Base-by-base conservation (phyloP, 768 basidiomycete species). In the Pholiota conissans region DNA sequence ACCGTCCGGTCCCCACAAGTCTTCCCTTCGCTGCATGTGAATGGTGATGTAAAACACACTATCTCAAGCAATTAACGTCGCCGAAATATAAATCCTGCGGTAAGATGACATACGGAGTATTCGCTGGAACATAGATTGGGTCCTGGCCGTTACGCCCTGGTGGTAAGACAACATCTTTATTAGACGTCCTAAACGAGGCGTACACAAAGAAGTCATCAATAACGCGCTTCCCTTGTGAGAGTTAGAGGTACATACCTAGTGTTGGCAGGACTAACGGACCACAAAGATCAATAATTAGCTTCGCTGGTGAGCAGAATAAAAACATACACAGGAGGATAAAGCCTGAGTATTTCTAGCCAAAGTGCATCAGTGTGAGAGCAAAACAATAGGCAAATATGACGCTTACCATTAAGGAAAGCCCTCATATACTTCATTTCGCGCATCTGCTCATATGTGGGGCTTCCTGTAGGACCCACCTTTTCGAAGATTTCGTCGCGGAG, bases 1-100 rank as follows among this genome's bases (percentile, higher is more conserved):
- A 84, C 85, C 86, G 63, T 87, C 86, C 0, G 85, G 84, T 1
- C 87, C 87, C 87, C 87, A 89, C 0, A 86, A 74, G 61, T 87
- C 84, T 53, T 69, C 77, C 48, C 85, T 72, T 9, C 86, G 76
- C 28, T 90, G 88, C 82, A 87, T 85, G 13, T 81, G 69, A 37
- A 79, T 69, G 5, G 84, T 76, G 3, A 76, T 76, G 62, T 84
- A 87, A 1, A 60, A 3, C 28, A 45, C 52, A 24, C 63, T 60
- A 47, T 20, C 14, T 9, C 16, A 9, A n/a, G 7, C 16, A 8
- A 4, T 39, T 39, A 9, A n/a, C 8, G 16, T 10, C 16, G 8
- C 4, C 16, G 37, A 10, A 9, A 39, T 16, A 39, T 4, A 32
- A 32, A 32, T 32, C 13, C 1, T 14, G 42, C 11, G 22, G 13